Conservation (phyloP, 306 rosid species). For the Gleditsia sinensis region DNA sequence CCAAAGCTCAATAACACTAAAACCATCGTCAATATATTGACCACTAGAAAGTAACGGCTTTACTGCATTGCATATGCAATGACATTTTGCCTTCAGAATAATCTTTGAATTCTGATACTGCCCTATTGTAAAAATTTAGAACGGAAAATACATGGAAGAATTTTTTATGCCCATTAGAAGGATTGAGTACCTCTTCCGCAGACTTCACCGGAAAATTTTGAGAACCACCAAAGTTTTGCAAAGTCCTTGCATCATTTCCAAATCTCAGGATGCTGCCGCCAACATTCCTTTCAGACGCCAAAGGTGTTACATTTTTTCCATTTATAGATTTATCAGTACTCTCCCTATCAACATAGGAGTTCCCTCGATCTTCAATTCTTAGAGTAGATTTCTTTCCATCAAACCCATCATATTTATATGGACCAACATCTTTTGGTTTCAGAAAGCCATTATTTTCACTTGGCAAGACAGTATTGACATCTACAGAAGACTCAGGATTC, state of each 20-base stretch:
- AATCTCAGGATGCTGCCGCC: slow-evolving; percentile 27
- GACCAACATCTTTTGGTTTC: slow-evolving; percentile 34
- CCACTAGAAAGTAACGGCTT: not conserved
- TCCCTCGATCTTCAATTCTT: slow-evolving; percentile 44
- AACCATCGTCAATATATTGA: slow-evolving; percentile 6
- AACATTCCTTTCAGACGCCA: slow-evolving; percentile 37
- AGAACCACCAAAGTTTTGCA: slow-evolving; percentile 14
- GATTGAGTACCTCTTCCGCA: slow-evolving; percentile 35
- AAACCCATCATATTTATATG: slow-evolving; percentile 41
- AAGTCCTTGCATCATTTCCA: slow-evolving; percentile 36
- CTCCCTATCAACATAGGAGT: slow-evolving; percentile 42
- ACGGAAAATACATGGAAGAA: not conserved
- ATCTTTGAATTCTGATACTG: not conserved
- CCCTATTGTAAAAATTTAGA: not conserved
- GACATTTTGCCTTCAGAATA: not conserved
- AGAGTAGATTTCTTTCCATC: slow-evolving; percentile 39
- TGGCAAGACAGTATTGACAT: slow-evolving; percentile 37
- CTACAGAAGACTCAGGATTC: slow-evolving; percentile 52
- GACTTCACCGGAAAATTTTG: slow-evolving; percentile 21
- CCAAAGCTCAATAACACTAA: not conserved
- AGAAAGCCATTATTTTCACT: slow-evolving; percentile 45
- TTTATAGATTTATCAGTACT: slow-evolving; percentile 38
- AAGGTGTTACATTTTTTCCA: slow-evolving; percentile 10
- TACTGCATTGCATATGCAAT: not conserved
- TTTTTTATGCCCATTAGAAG: not conserved